phyloP scores from a whole-genome alignment of 2,329 filamentous ascomycete genomes.

The Acarospora socialis region DNA sequence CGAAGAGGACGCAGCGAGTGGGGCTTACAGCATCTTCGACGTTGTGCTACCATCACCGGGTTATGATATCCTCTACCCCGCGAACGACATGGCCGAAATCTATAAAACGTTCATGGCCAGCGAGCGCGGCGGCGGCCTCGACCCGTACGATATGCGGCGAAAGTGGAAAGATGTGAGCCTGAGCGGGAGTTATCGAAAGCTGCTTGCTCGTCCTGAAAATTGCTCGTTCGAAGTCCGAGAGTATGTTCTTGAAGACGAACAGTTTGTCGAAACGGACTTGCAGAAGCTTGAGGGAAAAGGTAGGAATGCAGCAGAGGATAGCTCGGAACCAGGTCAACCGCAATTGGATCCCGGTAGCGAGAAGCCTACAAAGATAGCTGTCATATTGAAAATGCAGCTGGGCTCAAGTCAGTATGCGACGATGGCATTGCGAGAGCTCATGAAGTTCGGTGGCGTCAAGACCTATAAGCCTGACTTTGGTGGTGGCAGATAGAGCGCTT shows the following conservation, averaged over 20 bases:
- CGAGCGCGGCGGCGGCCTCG: slow-evolving; percentile 59
- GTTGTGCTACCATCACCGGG: slow-evolving; percentile 86
- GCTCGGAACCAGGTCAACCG: slow-evolving; percentile 7
- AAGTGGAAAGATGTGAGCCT: slow-evolving; percentile 77
- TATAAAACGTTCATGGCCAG: slow-evolving; percentile 79
- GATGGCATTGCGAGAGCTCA: slow-evolving; percentile 66
- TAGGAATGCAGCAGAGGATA: slow-evolving; percentile 19
- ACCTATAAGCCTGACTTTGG: slow-evolving; percentile 50
- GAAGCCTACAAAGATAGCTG: slow-evolving; percentile 14
- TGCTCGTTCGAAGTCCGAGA: slow-evolving; percentile 54
- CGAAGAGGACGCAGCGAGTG: slow-evolving; percentile 61
- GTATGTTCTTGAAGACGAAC: slow-evolving; percentile 59
- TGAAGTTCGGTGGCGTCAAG: slow-evolving; percentile 48
- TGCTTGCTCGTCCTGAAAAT: slow-evolving; percentile 56
- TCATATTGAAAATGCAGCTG: slow-evolving; percentile 54
- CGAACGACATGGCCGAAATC: slow-evolving; percentile 68
- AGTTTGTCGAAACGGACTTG: slow-evolving; percentile 79
- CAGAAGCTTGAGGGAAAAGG: slow-evolving; percentile 44
- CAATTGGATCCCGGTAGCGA: slow-evolving; percentile 1
- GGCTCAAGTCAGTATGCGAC: slow-evolving; percentile 73
- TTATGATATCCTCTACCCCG: slow-evolving; percentile 75
- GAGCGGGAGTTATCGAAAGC: slow-evolving; percentile 73
- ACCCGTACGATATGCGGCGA: slow-evolving; percentile 77
- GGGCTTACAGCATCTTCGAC: slow-evolving; percentile 69
- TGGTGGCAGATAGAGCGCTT: slow-evolving; percentile 27